Evolutionary conservation across 1,284 basidiomycete species (phyloP), one percentile per base, ranked within the genome.

Genomic region (Marasmius tenuissimus): DNA sequence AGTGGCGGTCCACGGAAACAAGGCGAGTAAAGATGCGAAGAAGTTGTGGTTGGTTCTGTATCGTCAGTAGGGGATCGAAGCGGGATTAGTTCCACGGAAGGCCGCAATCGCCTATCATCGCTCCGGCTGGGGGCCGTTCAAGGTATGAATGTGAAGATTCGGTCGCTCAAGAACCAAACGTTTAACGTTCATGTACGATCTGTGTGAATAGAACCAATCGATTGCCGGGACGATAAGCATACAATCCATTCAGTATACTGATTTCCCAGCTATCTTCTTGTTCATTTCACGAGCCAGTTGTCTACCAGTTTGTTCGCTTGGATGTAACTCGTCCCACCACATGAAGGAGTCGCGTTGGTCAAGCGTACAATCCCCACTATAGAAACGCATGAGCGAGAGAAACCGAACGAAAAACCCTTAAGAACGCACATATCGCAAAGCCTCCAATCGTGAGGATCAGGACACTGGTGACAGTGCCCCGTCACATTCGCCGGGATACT

Each of bases 281-380:
- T 39, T 60, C 18, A 66, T 65, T 47, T 70, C 63, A 47, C 47
- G 27, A 0, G 69, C 69, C 14, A 70, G 39, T 55, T 64, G 66
- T 16, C 69, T 62, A 5, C 65, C 68, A 2, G 68, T 65, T 61
- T 70, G 69, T 51, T 70, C 69, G 50, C 64, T 65, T 1, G 67
- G 69, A 60, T 70, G 69, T 9, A 70, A 58, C 42, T 70, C 67
- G 38, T 70, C 69, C 59, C 60, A 68, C 66, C 65, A 70, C 67
- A 70, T 66, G 48, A 61, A 70, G 11, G 64, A 66, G 51, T 70
- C 69, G 11, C 66, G 61, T 48, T 70, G 54, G 12, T 58, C 65
- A 5, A 61, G 45, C 0, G 65, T 66, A 59, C 68, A 68, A 42
- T 61, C 65, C 18, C 64, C 64, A 1, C 65, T 66, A 47, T 47